Evolutionary conservation across 2,329 filamentous ascomycete genomes (phyloP).

Genomic region (Aspergillus calidoustus): DNA sequence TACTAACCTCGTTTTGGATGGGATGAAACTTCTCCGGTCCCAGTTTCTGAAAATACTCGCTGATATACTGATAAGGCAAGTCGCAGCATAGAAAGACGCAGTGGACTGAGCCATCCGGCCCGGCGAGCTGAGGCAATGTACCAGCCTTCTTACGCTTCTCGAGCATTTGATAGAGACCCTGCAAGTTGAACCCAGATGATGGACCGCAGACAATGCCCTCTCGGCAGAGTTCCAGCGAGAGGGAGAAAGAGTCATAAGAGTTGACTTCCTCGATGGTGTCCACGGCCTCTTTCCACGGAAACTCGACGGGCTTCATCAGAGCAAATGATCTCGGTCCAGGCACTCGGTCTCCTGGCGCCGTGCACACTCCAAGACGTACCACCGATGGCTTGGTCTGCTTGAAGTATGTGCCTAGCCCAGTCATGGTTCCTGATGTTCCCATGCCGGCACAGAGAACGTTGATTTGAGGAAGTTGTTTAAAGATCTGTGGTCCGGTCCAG

Average conservation of each 20-base stretch:
- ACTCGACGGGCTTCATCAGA: conserved; percentile 56
- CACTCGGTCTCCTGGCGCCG: conserved; percentile 60
- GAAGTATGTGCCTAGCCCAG: conserved; percentile 57
- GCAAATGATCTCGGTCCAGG: conserved; percentile 62
- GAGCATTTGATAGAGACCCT: conserved; percentile 57
- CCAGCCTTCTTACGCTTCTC: conserved; percentile 54
- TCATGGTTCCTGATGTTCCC: conserved; percentile 61
- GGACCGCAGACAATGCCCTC: conserved; percentile 65
- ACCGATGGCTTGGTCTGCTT: conserved; percentile 51
- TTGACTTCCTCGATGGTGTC: conserved; percentile 62
- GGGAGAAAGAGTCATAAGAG: conserved; percentile 57
- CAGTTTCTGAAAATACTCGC: conserved; percentile 64
- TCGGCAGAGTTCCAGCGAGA: conserved; percentile 60
- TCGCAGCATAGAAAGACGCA: conserved; percentile 68
- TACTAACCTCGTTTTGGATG: conserved; percentile 52
- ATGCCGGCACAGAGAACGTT: conserved; percentile 61
- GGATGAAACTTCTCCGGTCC: conserved; percentile 54
- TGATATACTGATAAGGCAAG: conserved; percentile 66
- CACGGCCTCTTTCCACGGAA: conserved; percentile 62
- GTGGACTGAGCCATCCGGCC: conserved; percentile 52
- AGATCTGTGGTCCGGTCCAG: conserved; percentile 65
- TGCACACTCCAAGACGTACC: conserved; percentile 55
- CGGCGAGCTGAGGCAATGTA: conserved; percentile 50
- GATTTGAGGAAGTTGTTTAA: conserved; percentile 60
- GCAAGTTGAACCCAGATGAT: conserved; percentile 63